Conservation (phyloP, 495 filamentous ascomycete species). For the Penicillium steckii region DNA sequence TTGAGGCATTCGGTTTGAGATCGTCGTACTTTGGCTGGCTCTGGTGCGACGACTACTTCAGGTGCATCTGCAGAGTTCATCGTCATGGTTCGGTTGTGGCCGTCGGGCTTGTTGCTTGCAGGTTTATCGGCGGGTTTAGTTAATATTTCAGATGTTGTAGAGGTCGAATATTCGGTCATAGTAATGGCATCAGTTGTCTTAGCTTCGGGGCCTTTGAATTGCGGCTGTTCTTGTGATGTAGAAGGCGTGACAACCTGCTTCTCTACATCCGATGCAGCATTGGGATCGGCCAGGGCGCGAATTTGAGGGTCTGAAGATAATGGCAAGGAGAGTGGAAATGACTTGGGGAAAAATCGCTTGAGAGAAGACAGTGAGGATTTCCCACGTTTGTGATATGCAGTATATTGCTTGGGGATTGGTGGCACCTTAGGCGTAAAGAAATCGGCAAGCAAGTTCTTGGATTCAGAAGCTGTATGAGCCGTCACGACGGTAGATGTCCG, state of each 20-base stretch:
- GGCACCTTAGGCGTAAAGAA: slow-evolving; percentile 20
- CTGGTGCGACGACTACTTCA: slow-evolving; percentile 33
- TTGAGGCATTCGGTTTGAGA: slow-evolving; percentile 27
- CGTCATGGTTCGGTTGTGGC: slow-evolving; percentile 31
- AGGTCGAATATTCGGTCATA: not conserved
- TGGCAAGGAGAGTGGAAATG: slow-evolving; percentile 30
- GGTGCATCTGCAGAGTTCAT: slow-evolving; percentile 43
- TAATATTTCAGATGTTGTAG: slow-evolving; percentile 1
- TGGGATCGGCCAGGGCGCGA: slow-evolving; percentile 36
- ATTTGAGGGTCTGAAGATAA: slow-evolving; percentile 45
- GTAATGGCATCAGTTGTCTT: not conserved
- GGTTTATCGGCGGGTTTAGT: not conserved
- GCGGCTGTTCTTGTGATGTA: not conserved
- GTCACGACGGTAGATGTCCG: slow-evolving; percentile 35
- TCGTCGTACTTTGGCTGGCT: slow-evolving; percentile 27
- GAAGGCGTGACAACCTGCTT: slow-evolving; percentile 28
- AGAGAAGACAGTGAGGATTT: slow-evolving; percentile 43
- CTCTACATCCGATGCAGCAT: slow-evolving; percentile 27
- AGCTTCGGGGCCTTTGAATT: not conserved
- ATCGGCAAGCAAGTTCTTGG: slow-evolving; percentile 21
- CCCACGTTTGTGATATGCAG: slow-evolving; percentile 26
- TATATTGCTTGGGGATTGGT: slow-evolving; percentile 18
- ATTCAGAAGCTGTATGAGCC: slow-evolving; percentile 18
- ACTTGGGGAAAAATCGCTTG: slow-evolving; percentile 37
- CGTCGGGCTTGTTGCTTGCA: slow-evolving; percentile 3